These are phyloP conservation scores for Calonectria montana DNA, from an alignment of 2,329 filamentous ascomycete genomes.

Conservation along the genomic window DNA sequence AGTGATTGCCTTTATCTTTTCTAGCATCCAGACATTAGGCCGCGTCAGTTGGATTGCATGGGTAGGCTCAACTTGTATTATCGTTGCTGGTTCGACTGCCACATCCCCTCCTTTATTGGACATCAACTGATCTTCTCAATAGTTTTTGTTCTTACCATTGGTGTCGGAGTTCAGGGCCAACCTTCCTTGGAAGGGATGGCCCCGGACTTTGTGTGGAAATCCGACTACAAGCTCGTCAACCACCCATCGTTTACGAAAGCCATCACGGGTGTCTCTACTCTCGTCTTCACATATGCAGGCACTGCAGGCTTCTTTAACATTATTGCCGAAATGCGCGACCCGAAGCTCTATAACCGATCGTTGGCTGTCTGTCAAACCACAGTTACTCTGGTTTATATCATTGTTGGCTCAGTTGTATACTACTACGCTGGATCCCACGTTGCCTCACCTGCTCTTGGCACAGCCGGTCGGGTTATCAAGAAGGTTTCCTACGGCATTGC, in stretches of 20 bases:
- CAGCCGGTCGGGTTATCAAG: constrained; percentile 53
- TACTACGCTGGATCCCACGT: constrained; percentile 58
- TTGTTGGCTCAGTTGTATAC: constrained; percentile 53
- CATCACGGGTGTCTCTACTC: constrained; percentile 43
- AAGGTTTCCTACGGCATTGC: constrained; percentile 55
- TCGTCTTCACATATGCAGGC: constrained; percentile 51
- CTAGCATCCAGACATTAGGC: constrained; percentile 43
- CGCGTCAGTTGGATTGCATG: constrained; percentile 45
- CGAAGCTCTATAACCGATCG: constrained; percentile 37
- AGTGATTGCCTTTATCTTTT: constrained; percentile 39
- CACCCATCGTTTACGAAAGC: constrained; percentile 44
- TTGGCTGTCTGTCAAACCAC: constrained; percentile 39
- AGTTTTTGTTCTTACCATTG: constrained; percentile 41
- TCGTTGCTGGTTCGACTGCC: constrained; percentile 33
- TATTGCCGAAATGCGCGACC: constrained; percentile 47
- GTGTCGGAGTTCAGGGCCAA: constrained; percentile 44
- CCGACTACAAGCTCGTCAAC: constrained; percentile 45
- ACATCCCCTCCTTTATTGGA: too few species aligned
- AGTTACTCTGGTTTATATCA: constrained; percentile 45
- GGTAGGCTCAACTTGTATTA: constrained; percentile 35
- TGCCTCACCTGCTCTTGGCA: constrained; percentile 58
- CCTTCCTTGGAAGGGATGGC: constrained; percentile 40
- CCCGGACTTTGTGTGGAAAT: constrained; percentile 31
- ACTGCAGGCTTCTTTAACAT: constrained; percentile 47
- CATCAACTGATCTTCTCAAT: too few species aligned